Conservation (phyloP, 495 filamentous ascomycete species). For the Pseudoneurospora amorphoporcata region DNA sequence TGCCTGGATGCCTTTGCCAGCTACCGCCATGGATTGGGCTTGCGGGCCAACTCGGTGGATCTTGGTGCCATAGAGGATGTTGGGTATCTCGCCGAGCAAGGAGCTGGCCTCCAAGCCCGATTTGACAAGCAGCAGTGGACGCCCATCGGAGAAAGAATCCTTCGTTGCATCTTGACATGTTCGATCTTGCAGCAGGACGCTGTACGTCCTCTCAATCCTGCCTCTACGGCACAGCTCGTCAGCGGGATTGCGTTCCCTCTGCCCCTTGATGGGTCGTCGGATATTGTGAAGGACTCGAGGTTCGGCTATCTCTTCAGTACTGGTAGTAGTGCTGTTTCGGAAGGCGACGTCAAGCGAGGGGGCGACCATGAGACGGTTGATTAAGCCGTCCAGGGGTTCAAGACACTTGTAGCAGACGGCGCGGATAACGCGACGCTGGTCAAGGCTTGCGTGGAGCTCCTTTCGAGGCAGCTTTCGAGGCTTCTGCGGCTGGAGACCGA, state of each 20-base stretch:
- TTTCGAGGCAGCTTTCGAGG: constrained; percentile 1
- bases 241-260: constrained; percentile 18
- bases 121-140: constrained; percentile 19
- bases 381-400: constrained; percentile 1
- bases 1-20: constrained; percentile 39
- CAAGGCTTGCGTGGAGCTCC: neutral
- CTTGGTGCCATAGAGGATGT: constrained; percentile 18
- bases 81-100: constrained; percentile 18
- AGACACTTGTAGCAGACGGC: neutral
- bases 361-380: neutral
- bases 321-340: neutral
- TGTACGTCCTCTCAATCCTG: neutral
- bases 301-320: neutral
- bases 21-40: constrained; percentile 14
- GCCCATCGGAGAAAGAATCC: constrained; percentile 20
- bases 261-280: neutral
- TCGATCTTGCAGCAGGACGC: constrained; percentile 23
- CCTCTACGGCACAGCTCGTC: constrained; percentile 13
- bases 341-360: neutral
- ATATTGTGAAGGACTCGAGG: neutral
- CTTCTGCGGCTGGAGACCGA: constrained; percentile 4
- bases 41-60: constrained; percentile 13
- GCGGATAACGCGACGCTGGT: neutral
- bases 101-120: neutral
- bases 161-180: constrained; percentile 21